Evolutionary conservation across 2,329 filamentous ascomycete species (phyloP).

Genomic region (Cytospora leucostoma): DNA sequence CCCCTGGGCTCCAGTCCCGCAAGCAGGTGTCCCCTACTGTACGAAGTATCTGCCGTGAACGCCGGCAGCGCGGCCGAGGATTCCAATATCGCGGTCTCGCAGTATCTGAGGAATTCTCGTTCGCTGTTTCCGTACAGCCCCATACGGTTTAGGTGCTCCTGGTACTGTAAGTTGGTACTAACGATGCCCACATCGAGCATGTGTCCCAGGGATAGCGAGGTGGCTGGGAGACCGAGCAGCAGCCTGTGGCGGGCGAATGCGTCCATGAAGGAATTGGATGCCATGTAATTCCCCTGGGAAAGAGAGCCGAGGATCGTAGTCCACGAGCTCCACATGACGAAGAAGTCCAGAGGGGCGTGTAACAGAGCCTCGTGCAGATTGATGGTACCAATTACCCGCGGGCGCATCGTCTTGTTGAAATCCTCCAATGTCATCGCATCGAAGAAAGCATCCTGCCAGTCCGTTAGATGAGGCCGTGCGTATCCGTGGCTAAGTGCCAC

Average conservation of each 20-base stretch:
- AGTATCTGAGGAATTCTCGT: neutral
- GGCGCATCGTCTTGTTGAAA: slow-evolving; percentile 31
- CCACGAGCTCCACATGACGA: slow-evolving; percentile 43
- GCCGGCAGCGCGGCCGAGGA: neutral
- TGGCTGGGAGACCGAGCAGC: neutral
- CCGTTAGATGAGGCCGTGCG: too few relatives aligned
- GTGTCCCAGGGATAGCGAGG: neutral
- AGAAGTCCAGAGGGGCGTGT: slow-evolving; percentile 39
- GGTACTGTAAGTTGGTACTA: neutral
- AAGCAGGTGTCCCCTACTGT: neutral
- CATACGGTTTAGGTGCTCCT: neutral
- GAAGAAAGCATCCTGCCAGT: slow-evolving; percentile 36
- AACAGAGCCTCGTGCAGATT: slow-evolving; percentile 40
- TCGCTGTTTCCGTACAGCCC: neutral
- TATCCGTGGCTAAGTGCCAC: too few relatives aligned
- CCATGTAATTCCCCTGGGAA: slow-evolving; percentile 43
- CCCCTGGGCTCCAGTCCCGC: neutral
- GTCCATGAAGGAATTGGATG: slow-evolving; percentile 41
- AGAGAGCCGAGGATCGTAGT: slow-evolving; percentile 39
- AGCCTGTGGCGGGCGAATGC: slow-evolving; percentile 20
- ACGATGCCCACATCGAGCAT: neutral
- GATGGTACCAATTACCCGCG: slow-evolving; percentile 44
- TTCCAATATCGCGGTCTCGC: neutral
- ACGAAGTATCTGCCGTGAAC: neutral
- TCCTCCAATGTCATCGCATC: slow-evolving; percentile 27